A percentile compares a stretch with the other conserved stretches of the same genome.
phyloP scores from a whole-genome alignment of 163 green algal genomes.

The Coccomyxa subellipsoidea region DNA sequence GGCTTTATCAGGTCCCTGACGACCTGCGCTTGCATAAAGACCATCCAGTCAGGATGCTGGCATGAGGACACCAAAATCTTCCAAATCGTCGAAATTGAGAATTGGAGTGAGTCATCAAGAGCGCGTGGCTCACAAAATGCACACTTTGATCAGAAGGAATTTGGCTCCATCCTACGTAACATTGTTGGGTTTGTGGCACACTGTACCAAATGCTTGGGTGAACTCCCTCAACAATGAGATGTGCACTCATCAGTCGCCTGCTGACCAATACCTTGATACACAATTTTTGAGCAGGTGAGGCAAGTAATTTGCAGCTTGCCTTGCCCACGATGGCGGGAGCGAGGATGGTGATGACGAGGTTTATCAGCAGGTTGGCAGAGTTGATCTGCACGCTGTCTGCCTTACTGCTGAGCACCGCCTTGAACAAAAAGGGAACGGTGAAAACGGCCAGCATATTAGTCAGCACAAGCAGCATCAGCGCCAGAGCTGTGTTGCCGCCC shows the following conservation, averaged over 20 bases:
- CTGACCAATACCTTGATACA: not conserved
- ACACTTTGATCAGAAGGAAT: too few relatives aligned
- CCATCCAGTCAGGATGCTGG: too few relatives aligned
- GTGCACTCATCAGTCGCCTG: not conserved
- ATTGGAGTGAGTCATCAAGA: too few relatives aligned
- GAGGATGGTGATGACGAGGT: conserved; percentile 43
- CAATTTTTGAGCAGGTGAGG: not conserved
- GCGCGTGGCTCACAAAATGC: too few relatives aligned
- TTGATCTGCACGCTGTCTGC: conserved; percentile 19
- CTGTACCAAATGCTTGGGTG: too few relatives aligned
- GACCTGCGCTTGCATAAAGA: too few relatives aligned
- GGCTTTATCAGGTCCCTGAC: not conserved
- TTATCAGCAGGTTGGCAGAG: conserved; percentile 37
- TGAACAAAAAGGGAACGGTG: conserved; percentile 33
- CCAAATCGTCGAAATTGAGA: too few relatives aligned
- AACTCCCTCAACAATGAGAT: too few relatives aligned
- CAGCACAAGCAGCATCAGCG: conserved; percentile 49
- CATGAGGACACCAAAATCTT: too few relatives aligned
- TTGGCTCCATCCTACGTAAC: too few relatives aligned
- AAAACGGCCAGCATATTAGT: conserved; percentile 59
- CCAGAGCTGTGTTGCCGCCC: conserved; percentile 50
- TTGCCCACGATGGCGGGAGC: not conserved
- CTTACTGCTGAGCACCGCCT: conserved; percentile 18
- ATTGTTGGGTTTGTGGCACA: too few relatives aligned
- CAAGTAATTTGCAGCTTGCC: not conserved